Evolutionary conservation across 192 early-diverging fungal genomes (phyloP).

Genomic region (Thamnidium elegans): DNA sequence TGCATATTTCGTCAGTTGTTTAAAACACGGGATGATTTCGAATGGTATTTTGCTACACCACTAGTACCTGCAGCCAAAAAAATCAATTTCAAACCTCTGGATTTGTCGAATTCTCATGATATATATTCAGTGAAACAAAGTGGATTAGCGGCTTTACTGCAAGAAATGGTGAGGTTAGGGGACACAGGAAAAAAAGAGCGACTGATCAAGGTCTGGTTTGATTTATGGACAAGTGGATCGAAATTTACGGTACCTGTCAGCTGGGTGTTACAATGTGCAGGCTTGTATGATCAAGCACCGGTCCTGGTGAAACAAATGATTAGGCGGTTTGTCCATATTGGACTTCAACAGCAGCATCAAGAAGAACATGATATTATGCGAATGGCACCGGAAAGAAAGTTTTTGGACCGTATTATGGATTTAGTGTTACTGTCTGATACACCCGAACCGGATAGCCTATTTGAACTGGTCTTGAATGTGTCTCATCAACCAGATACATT

Average conservation of each 20-base stretch:
- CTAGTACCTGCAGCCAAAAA: slow-evolving; percentile 1
- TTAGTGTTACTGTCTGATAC: slow-evolving; percentile 24
- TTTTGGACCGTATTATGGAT: slow-evolving; percentile 9
- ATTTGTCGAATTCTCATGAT: background rate
- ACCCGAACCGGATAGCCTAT: slow-evolving; percentile 13
- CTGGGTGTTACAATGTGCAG: slow-evolving; percentile 27
- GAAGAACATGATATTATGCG: background rate
- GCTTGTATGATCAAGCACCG: slow-evolving; percentile 27
- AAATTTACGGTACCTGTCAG: slow-evolving; percentile 1
- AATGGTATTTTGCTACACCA: slow-evolving; percentile 17
- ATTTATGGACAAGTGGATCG: background rate
- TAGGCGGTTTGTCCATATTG: slow-evolving; percentile 11
- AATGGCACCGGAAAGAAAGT: background rate
- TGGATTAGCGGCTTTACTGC: slow-evolving; percentile 19
- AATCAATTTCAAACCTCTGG: background rate
- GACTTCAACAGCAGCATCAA: background rate
- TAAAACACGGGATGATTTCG: slow-evolving; percentile 1
- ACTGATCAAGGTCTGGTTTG: slow-evolving; percentile 8
- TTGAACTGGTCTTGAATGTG: slow-evolving; percentile 3
- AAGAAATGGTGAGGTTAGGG: slow-evolving; percentile 17
- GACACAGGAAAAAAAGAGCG: background rate
- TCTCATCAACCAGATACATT: background rate
- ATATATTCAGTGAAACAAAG: slow-evolving; percentile 2
- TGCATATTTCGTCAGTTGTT: slow-evolving; percentile 5
- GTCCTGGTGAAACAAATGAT: slow-evolving; percentile 26